Conservation (phyloP, 2,329 filamentous ascomycete genomes). For the Phialophora expanda region DNA sequence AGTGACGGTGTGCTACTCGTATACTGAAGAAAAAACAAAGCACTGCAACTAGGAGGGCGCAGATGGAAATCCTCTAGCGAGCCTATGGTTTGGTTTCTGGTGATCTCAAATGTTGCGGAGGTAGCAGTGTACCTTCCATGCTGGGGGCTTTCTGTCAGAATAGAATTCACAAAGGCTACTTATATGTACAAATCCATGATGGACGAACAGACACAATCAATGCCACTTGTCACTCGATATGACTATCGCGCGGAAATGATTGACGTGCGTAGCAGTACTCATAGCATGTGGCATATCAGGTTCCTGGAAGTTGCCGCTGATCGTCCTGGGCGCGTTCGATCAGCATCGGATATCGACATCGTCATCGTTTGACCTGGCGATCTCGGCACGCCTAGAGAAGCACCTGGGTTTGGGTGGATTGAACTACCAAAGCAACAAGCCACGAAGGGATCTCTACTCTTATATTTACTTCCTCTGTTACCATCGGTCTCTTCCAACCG, state of each 20-base stretch:
- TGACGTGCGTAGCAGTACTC: not conserved
- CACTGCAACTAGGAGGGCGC: not conserved
- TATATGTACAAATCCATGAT: not conserved
- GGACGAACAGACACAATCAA: not conserved
- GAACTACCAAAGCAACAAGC: not conserved
- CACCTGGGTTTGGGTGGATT: not conserved
- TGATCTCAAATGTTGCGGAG: not conserved
- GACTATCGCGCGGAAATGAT: not conserved
- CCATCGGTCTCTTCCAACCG: not conserved
- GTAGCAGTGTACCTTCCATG: not conserved
- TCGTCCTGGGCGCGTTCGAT: not conserved
- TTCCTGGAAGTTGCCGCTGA: slow-evolving; percentile 1
- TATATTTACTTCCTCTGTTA: not conserved
- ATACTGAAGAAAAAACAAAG: not conserved
- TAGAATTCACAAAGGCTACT: not conserved
- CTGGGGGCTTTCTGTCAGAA: not conserved
- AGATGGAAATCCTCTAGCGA: not conserved
- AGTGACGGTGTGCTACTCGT: not conserved
- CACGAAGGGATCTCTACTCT: too few species aligned
- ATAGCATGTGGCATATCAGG: not conserved
- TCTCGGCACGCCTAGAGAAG: not conserved
- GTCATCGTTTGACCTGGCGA: not conserved
- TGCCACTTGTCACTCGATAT: not conserved
- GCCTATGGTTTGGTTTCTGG: not conserved
- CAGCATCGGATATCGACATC: not conserved